Evolutionary conservation across 345 rosid genomes (phyloP), one percentile per base, ranked within the genome.

Genomic region (Murraya paniculata): DNA sequence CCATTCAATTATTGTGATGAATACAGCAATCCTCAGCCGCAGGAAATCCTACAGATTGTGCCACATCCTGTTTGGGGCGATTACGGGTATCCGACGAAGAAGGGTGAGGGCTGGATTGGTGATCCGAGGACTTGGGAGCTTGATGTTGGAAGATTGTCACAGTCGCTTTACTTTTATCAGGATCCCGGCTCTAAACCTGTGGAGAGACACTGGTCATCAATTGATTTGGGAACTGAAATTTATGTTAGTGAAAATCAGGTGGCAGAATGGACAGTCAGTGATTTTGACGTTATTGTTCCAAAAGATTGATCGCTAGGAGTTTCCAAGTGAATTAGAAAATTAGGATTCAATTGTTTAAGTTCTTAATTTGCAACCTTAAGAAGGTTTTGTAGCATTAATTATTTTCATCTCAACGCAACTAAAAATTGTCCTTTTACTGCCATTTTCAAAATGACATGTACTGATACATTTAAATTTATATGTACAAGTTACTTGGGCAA

Each of bases 41-140:
- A 77, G n/a, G 80, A 69, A 62, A 68, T 77, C 28, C 41, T 77
- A 45, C 80, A 77, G 65, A 68, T 77, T 39, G n/a, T 77, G 22
- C 75, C 80, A 1, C 80, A 69, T 56, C 75, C 68, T 5, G 24
- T 77, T 9, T 77, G 80, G 80, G 74, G 68, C 0, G 74, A 59
- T 7, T 69, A 69, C 22, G 68, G 74, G 18, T 77, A 58, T 53
- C 74, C 74, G n/a, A 58, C 75, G 18, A 69, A 39, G 45, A 68
- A 69, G 39, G 80, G 80, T 9, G 74, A 68, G 33, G 80, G 80
- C 31, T 77, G 75, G 68, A 59, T 59, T 38, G 59, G 68, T 8
- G 68, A 77, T 69, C 68, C 75, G 35, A 77, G 68, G 41, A 68
- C 68, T 11, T 68, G 80, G 75, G 80, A 69, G 28, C 74, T 77